Conservation (phyloP, 805 yeast species). For the Suhomyces sp. region DNA sequence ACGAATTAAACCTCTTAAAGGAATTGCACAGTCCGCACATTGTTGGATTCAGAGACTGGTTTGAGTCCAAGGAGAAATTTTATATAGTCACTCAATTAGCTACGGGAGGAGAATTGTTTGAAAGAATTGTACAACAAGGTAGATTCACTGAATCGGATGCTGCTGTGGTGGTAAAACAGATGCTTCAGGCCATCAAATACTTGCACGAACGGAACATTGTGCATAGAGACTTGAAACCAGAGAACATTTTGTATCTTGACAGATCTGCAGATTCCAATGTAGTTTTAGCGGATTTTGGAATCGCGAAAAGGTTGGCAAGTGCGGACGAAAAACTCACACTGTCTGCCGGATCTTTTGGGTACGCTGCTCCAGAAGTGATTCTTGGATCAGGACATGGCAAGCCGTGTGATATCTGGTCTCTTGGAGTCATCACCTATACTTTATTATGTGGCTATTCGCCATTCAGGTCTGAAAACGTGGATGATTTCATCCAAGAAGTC, state of each 20-base stretch:
- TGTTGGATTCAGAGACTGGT: constrained; percentile 89
- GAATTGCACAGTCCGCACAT: constrained; percentile 78
- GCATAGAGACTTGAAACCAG: constrained; percentile 94
- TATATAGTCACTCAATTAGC: constrained; percentile 93
- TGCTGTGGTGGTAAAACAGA: constrained; percentile 65
- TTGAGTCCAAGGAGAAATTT: constrained; percentile 87
- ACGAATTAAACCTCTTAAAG: constrained; percentile 70
- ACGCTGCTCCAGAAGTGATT: constrained; percentile 95
- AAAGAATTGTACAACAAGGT: constrained; percentile 76
- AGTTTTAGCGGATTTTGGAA: constrained; percentile 94
- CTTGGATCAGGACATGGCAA: constrained; percentile 84
- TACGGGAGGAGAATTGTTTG: constrained; percentile 94
- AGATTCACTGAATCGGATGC: constrained; percentile 90
- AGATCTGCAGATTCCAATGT: constrained; percentile 56
- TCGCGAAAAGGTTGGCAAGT: constrained; percentile 70
- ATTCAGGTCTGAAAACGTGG: constrained; percentile 77
- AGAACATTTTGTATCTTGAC: constrained; percentile 76
- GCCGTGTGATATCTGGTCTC: constrained; percentile 94
- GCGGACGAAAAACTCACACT: constrained; percentile 61
- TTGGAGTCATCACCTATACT: constrained; percentile 91
- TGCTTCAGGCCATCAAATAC: constrained; percentile 74
- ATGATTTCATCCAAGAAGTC: constrained; percentile 79
- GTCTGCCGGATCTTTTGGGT: constrained; percentile 91
- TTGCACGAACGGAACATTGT: constrained; percentile 76
- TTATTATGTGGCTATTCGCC: constrained; percentile 91